These are phyloP conservation scores for Mucor lusitanicus DNA, from an alignment of 371 early-diverging fungal species.

Conservation along the genomic window DNA sequence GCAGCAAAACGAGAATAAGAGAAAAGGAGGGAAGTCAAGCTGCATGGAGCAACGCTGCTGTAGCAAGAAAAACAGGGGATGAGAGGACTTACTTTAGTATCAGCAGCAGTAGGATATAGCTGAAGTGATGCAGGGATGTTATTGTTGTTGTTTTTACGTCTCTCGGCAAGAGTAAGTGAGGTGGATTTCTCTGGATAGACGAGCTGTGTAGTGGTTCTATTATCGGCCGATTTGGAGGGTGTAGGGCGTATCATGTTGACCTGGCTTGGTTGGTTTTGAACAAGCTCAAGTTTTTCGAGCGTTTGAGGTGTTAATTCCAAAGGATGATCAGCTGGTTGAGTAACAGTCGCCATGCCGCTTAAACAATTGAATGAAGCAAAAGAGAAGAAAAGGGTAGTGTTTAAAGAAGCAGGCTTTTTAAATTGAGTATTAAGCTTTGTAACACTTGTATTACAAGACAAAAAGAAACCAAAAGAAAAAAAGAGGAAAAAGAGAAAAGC, in stretches of 20 bases:
- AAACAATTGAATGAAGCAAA: constrained; percentile 1
- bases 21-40: neutral
- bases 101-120: neutral
- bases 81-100: neutral
- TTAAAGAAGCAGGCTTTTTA: neutral
- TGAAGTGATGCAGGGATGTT: constrained; percentile 13
- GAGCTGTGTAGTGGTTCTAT: neutral
- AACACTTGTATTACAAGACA: constrained; percentile 9
- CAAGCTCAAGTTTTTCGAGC: neutral
- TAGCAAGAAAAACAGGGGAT: neutral
- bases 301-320: constrained; percentile 1
- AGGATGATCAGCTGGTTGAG: neutral
- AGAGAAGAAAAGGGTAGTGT: neutral
- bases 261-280: neutral
- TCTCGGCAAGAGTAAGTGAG: constrained; percentile 9
- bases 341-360: neutral
- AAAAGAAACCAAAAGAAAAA: neutral
- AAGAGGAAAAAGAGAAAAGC: constrained; percentile 1
- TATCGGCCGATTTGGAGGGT: constrained; percentile 13
- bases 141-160: constrained; percentile 6
- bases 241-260: constrained; percentile 6
- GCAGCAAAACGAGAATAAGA: too few species aligned
- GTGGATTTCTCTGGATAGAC: constrained; percentile 19
- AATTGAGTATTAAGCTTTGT: constrained; percentile 8
- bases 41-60: neutral